Evolutionary conservation across 371 early-diverging fungal species (phyloP).

Genomic region (Rhizomucor pusillus): DNA sequence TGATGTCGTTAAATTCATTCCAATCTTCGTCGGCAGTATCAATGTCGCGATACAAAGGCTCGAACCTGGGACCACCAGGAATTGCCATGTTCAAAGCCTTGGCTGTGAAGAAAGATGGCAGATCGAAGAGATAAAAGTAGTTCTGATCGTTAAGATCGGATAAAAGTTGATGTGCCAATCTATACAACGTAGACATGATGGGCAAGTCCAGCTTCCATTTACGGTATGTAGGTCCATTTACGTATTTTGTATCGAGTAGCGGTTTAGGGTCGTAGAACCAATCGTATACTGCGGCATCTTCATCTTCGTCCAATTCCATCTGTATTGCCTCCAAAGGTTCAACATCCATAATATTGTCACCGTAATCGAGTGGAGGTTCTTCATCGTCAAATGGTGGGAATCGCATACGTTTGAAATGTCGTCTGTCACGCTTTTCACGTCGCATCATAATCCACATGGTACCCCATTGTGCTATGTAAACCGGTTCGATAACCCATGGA

Average conservation of each 20-base stretch:
- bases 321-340: slow-evolving; percentile 97
- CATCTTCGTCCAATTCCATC: slow-evolving; percentile 96
- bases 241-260: slow-evolving; percentile 77
- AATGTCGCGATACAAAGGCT: slow-evolving; percentile 93
- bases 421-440: slow-evolving; percentile 95
- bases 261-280: slow-evolving; percentile 99
- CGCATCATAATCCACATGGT: slow-evolving; percentile 99
- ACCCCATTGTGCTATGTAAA: slow-evolving; percentile 98
- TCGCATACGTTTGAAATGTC: slow-evolving; percentile 98
- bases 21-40: slow-evolving; percentile 98
- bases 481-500: slow-evolving; percentile 94
- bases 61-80: slow-evolving; percentile 98
- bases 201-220: slow-evolving; percentile 91
- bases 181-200: slow-evolving; percentile 92
- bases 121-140: slow-evolving; percentile 96
- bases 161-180: slow-evolving; percentile 89
- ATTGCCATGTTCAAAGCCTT: slow-evolving; percentile 98
- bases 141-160: slow-evolving; percentile 94
- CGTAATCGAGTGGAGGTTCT: slow-evolving; percentile 97
- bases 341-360: slow-evolving; percentile 96
- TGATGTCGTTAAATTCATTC: slow-evolving; percentile 99
- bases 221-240: slow-evolving; percentile 90
- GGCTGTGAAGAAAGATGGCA: slow-evolving; percentile 93
- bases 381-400: slow-evolving; percentile 99
- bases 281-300: slow-evolving; percentile 90